Evolutionary conservation across 805 yeast genomes (phyloP), one percentile per base, ranked within the genome.

Genomic region (Blastobotrys mokoenaii): DNA sequence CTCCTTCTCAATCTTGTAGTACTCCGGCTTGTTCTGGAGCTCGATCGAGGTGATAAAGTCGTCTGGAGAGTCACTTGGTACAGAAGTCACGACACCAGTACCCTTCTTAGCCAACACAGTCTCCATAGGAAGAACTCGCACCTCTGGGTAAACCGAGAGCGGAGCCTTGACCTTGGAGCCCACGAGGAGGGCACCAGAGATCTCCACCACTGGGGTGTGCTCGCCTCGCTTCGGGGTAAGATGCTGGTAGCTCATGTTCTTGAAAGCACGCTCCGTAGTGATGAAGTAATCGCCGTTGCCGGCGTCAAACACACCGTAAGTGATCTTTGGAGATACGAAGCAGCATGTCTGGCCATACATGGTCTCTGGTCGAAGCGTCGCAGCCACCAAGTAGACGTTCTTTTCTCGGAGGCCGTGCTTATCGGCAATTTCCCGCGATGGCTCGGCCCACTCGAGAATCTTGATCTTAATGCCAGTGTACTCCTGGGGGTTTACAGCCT

Each of bases 281-380:
- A 93, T 80, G 68, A 69, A 88, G 67, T 74, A 80, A 57, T 82
- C 82, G 40, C 73, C 71, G 47, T 75, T 72, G 50, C 93, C 90
- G 46, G 87, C 90, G 62, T 86, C 85, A 63, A 84, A 93, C 43
- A 93, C 66, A 63, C 98, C 97, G 62, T 93, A 93, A 39, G 75
- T 78, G 57, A 93, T 86, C 71, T 84, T 87, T 63, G 97, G 96
- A 25, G 96, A 85, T 18, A 93, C 97, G 59, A 90, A 93, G 76
- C 97, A 89, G 74, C 96, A 86, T 3, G 96, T 86, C 73, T 93
- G 97, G 52, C 97, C 97, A 61, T 89, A 89, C 97, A 93, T 87
- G 56, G 98, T 93, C 71, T 93, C 98, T 29, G 98, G 97, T 71
- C 98, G 82, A 61, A 93, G 78, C 56, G 98, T 93, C 25, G 97